Evolutionary conservation across 2,329 filamentous ascomycete genomes (phyloP), one percentile per base, ranked within the genome.

Genomic region (Amauroascus verrucosus): DNA sequence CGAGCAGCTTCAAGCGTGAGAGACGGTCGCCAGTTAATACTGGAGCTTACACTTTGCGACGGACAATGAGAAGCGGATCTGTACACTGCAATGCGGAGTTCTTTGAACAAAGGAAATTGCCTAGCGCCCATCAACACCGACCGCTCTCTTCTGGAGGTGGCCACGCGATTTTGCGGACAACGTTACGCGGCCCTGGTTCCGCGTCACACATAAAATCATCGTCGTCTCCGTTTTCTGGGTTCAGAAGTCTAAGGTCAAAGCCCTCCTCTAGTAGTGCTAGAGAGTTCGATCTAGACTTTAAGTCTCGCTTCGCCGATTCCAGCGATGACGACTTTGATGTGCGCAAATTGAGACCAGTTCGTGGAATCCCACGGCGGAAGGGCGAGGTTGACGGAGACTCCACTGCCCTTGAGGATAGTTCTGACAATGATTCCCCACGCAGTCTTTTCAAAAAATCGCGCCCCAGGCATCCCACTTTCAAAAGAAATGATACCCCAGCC

Each of bases 1-100:
- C 71, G 43, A 95, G 86, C 69, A 95, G 88, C 65, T 95, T 95
- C 72, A 85, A 80, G 63, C 83, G 87, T 26, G 69, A 74, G 41
- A 77, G 79, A 56, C 70, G 77, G 35, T 65, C 71, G 49, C 64
- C 67, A 5, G 69, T 69, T 38, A 68, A 75, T 41, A 75, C 75
- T 0, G 72, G 72, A 3, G 63, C 69, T 22, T 78, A 81, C 51
- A 77, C 73, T 1, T 87, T 95, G 75, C 83, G 83, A 54, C 78
- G 75, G 49, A 88, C 86, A 1, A 86, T 95, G 86, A 79, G 89
- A 55, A 71, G 69, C 24, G 64, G 69, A 24, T 65, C 72, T 18
- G 66, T 73, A 35, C 73, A 51, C 41, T 18, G 33, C 3, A 56
- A 41, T 32, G 33, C 41, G 20, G 46, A 51, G 9, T 37, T 37